Evolutionary conservation across 2,329 filamentous ascomycete genomes (phyloP).

Genomic region (Hortaea werneckii): DNA sequence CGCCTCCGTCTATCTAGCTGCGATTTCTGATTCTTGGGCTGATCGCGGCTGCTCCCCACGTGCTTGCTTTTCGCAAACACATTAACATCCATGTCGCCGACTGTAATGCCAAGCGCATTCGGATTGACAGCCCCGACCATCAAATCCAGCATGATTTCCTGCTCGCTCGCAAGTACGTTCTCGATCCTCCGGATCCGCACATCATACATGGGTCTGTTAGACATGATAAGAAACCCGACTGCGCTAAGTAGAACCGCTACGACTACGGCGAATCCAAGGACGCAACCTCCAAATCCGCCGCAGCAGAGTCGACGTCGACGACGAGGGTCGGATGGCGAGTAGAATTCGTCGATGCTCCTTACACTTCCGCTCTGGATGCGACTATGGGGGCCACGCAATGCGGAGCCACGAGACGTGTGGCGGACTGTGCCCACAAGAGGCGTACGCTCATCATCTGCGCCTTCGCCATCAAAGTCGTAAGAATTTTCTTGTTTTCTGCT

Average conservation of each 20-base stretch:
- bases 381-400: conserved; percentile 34
- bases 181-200: conserved; percentile 72
- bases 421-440: conserved; percentile 63
- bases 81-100: conserved; percentile 79
- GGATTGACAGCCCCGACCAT: conserved; percentile 83
- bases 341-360: conserved; percentile 39
- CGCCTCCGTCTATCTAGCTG: conserved; percentile 1
- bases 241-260: conserved; percentile 74
- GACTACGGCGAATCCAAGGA: conserved; percentile 73
- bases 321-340: conserved; percentile 12
- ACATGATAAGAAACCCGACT: conserved; percentile 81
- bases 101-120: conserved; percentile 78
- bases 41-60: conserved; percentile 44
- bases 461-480: conserved; percentile 67
- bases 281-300: conserved; percentile 72
- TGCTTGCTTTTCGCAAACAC: conserved; percentile 91
- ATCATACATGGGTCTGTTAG: conserved; percentile 73
- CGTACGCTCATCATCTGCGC: conserved; percentile 77
- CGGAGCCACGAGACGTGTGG: conserved; percentile 40
- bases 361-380: conserved; percentile 47
- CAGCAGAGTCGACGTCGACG: conserved; percentile 5
- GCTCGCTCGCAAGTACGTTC: conserved; percentile 85
- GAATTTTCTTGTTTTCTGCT: conserved; percentile 49
- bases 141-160: conserved; percentile 90
- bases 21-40: neutral